Conservation (phyloP, 768 basidiomycete species). For the Termitomyces eurrhizus region DNA sequence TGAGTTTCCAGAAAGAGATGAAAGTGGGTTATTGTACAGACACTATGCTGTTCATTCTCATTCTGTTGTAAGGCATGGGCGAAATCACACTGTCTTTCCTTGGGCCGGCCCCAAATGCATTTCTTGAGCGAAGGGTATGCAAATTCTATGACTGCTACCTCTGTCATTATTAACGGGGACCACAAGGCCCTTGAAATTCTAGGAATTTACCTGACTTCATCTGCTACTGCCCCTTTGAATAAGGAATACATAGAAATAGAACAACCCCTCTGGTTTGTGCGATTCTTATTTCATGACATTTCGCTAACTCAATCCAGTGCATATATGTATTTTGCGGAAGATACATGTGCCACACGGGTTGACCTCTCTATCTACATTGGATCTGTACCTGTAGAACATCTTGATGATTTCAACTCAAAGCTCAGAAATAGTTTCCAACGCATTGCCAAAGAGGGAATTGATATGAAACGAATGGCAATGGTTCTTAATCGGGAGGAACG, state of each 20-base stretch:
- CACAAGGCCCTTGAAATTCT: conserved; percentile 78
- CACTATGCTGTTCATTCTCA: conserved; percentile 1
- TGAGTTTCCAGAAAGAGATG: conserved; percentile 96
- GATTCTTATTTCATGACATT: background rate
- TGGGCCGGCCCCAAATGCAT: conserved; percentile 72
- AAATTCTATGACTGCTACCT: background rate
- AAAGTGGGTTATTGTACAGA: conserved; percentile 44
- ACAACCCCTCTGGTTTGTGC: conserved; percentile 75
- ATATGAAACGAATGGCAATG: conserved; percentile 88
- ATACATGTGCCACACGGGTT: conserved; percentile 64
- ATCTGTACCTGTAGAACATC: conserved; percentile 77
- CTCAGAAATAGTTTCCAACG: conserved; percentile 65
- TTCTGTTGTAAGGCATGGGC: conserved; percentile 50
- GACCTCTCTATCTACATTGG: conserved; percentile 77
- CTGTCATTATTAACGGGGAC: conserved; percentile 3
- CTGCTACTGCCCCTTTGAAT: conserved; percentile 74
- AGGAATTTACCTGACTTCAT: conserved; percentile 85
- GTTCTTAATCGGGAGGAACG: conserved; percentile 85
- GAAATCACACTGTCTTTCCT: conserved; percentile 76
- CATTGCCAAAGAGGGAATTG: conserved; percentile 72
- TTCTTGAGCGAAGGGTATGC: conserved; percentile 65
- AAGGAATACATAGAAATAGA: conserved; percentile 93
- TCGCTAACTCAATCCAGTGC: conserved; percentile 43
- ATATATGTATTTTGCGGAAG: conserved; percentile 82
- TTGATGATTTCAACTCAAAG: conserved; percentile 68